A percentile compares a stretch with the other conserved stretches of the same genome.
These are phyloP conservation scores for Platismatia glauca DNA, from an alignment of 495 filamentous ascomycete species.

Conservation along the genomic window DNA sequence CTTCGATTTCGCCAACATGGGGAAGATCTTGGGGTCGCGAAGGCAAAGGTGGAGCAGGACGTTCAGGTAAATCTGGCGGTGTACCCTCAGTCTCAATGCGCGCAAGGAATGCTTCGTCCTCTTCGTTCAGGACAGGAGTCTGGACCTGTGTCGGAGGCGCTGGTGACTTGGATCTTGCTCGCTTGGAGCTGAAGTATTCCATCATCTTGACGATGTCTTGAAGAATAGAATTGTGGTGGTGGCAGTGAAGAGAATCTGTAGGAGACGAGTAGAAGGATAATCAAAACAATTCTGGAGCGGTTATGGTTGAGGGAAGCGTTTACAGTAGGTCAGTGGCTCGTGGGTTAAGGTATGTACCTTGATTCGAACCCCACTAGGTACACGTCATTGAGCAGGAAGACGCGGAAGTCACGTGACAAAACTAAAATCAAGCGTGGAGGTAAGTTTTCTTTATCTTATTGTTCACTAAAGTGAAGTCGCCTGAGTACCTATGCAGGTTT, in stretches of 20 bases:
- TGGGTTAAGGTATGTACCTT: too few species aligned
- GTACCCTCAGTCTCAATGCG: conserved; percentile 32
- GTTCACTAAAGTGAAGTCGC: too few species aligned
- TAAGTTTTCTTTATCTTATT: too few species aligned
- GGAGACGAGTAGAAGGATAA: background rate
- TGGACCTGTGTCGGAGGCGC: conserved; percentile 29
- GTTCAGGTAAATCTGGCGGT: conserved; percentile 25
- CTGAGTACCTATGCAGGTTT: too few species aligned
- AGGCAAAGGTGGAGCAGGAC: conserved; percentile 21
- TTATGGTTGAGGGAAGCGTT: too few species aligned
- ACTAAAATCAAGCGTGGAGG: background rate
- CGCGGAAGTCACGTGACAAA: background rate
- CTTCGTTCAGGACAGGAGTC: conserved; percentile 42
- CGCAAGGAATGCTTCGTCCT: conserved; percentile 49
- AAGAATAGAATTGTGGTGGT: background rate
- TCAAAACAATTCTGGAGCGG: background rate
- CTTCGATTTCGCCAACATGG: conserved; percentile 20
- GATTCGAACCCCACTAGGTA: conserved; percentile 6
- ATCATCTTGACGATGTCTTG: conserved; percentile 25
- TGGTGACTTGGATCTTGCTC: conserved; percentile 29
- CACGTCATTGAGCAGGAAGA: conserved; percentile 1
- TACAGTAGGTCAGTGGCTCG: too few species aligned
- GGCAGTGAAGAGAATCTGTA: conserved; percentile 6
- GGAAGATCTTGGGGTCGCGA: conserved; percentile 20
- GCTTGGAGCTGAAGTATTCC: conserved; percentile 35